A percentile compares a stretch with the other conserved stretches of the same genome.
Evolutionary conservation across 257 asterid species (phyloP).

Genomic region (Przewalskia tangutica): DNA sequence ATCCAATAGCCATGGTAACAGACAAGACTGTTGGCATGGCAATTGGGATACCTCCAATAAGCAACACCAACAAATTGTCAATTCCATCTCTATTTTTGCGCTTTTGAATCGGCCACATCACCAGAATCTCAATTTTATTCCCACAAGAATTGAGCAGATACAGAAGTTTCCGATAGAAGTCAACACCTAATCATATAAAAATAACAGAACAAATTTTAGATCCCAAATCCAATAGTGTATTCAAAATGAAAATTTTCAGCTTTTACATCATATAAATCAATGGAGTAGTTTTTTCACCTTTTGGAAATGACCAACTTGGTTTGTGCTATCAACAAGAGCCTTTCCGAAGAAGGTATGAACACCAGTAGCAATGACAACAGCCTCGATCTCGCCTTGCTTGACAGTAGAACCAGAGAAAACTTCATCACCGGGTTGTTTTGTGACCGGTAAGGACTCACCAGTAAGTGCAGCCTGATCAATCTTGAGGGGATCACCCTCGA

Average conservation of each 20-base stretch:
- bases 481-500: conserved; percentile 75
- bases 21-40: conserved; percentile 91
- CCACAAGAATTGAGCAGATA: conserved; percentile 58
- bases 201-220: not conserved
- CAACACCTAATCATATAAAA: conserved; percentile 33
- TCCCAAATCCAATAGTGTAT: not conserved
- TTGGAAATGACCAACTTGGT: conserved; percentile 77
- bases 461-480: conserved; percentile 83
- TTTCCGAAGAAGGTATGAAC: conserved; percentile 77
- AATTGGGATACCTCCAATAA: conserved; percentile 84
- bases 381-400: conserved; percentile 84
- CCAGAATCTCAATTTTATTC: conserved; percentile 50
- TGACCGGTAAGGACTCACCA: conserved; percentile 71
- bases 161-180: conserved; percentile 79
- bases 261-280: too few relatives aligned
- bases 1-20: conserved; percentile 87
- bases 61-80: conserved; percentile 61
- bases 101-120: conserved; percentile 72
- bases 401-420: conserved; percentile 87
- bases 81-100: conserved; percentile 58
- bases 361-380: conserved; percentile 77
- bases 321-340: conserved; percentile 80
- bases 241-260: not conserved
- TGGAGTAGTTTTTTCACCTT: conserved; percentile 24
- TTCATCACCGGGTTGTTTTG: conserved; percentile 43